A percentile compares a stretch with the other conserved stretches of the same genome.
These are phyloP conservation scores for Halenospora varia DNA, from an alignment of 495 filamentous ascomycete species.

Conservation along the genomic window DNA sequence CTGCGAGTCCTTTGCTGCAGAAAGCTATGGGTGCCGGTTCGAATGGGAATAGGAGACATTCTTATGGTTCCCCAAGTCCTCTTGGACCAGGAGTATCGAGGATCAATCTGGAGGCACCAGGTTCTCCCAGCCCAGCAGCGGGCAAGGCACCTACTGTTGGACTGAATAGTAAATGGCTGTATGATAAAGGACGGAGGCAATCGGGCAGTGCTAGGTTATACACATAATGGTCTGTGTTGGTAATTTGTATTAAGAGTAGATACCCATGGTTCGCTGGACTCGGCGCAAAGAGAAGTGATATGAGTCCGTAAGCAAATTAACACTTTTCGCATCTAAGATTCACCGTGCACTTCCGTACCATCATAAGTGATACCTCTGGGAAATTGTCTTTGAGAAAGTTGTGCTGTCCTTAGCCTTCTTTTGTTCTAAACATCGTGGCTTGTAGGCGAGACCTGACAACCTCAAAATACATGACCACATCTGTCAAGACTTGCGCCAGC, in stretches of 20 bases:
- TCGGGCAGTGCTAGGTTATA: constrained; percentile 33
- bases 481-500: background rate
- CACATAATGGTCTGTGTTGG: constrained; percentile 10
- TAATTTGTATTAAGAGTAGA: constrained; percentile 12
- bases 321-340: background rate
- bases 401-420: background rate
- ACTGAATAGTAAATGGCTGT: constrained; percentile 88
- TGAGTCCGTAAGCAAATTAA: background rate
- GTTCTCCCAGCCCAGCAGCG: constrained; percentile 57
- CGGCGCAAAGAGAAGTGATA: background rate
- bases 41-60: constrained; percentile 53
- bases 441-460: background rate
- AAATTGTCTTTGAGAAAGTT: background rate
- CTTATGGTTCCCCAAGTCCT: constrained; percentile 57
- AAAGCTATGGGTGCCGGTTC: constrained; percentile 54
- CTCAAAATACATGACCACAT: background rate
- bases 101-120: constrained; percentile 36
- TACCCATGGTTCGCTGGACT: constrained; percentile 15
- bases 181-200: constrained; percentile 64
- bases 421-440: background rate
- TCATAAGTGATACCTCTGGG: background rate
- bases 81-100: constrained; percentile 30
- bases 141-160: constrained; percentile 66
- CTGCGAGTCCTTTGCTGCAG: constrained; percentile 62
- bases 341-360: too few species aligned